These are phyloP conservation scores for Alternaria ethzedia DNA, from an alignment of 2,329 filamentous ascomycete species.

Conservation along the genomic window DNA sequence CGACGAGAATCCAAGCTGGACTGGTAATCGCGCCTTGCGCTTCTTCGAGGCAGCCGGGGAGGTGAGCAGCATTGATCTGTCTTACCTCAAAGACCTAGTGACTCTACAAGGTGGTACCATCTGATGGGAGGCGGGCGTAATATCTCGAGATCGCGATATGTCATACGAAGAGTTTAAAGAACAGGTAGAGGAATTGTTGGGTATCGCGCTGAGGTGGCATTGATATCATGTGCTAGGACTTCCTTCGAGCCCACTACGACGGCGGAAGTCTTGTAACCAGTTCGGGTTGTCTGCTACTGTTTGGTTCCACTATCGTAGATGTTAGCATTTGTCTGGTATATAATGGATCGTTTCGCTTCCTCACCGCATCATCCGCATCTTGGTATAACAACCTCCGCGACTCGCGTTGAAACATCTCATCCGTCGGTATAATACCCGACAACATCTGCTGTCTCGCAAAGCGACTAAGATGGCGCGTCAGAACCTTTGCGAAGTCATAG, in stretches of 20 bases:
- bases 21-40: neutral
- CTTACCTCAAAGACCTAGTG: neutral
- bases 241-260: conserved; percentile 1
- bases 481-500: conserved; percentile 49
- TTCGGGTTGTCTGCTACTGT: conserved; percentile 28
- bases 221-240: conserved; percentile 2
- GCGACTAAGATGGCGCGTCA: conserved; percentile 51
- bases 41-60: neutral
- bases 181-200: neutral
- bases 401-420: conserved; percentile 57
- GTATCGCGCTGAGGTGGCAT: neutral
- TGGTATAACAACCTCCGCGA: conserved; percentile 55
- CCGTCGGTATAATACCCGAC: conserved; percentile 50
- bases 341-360: neutral
- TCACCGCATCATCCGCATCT: conserved; percentile 46
- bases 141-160: neutral
- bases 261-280: conserved; percentile 10
- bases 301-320: conserved; percentile 46
- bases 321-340: neutral
- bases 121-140: neutral
- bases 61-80: neutral
- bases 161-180: too few relatives aligned
- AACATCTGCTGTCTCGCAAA: conserved; percentile 49
- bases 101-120: neutral
- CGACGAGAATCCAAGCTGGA: neutral